phyloP scores from a whole-genome alignment of 805 yeast species.

The Kodamaea neixiangensis region DNA sequence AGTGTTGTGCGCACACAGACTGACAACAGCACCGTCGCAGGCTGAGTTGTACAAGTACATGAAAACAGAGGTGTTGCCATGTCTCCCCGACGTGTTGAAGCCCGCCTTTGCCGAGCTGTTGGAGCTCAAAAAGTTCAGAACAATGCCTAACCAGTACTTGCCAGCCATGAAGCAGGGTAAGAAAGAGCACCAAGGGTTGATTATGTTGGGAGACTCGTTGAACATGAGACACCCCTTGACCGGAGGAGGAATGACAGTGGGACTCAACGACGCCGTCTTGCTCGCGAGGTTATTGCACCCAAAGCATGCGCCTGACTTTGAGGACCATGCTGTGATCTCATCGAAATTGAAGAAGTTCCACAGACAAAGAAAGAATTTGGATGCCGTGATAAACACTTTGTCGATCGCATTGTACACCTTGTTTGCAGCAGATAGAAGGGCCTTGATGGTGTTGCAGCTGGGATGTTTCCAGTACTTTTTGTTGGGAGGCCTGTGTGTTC shows the following conservation, averaged over 20 bases:
- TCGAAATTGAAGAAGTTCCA: conserved; percentile 69
- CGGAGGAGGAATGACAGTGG: conserved; percentile 99
- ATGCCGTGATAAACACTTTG: conserved; percentile 83
- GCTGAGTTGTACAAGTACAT: conserved; percentile 66
- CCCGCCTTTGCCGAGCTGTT: conserved; percentile 74
- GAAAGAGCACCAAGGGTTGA: conserved; percentile 59
- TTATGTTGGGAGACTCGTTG: conserved; percentile 88
- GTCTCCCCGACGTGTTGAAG: conserved; percentile 61
- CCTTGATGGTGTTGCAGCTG: conserved; percentile 68
- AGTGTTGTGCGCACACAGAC: conserved; percentile 83
- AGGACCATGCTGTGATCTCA: conserved; percentile 56
- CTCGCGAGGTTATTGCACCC: conserved; percentile 65
- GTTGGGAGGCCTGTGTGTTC: conserved; percentile 78
- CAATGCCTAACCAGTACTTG: conserved; percentile 93
- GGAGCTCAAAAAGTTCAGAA: conserved; percentile 54
- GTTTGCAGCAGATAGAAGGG: conserved; percentile 79
- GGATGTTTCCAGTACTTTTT: conserved; percentile 90
- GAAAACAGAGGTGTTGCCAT: conserved; percentile 58
- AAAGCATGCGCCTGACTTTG: conserved; percentile 52
- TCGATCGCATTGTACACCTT: conserved; percentile 87
- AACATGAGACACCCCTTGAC: conserved; percentile 98
- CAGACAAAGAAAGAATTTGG: conserved; percentile 72
- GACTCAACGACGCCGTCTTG: conserved; percentile 78
- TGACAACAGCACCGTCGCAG: conserved; percentile 68
- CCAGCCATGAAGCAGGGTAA: conserved; percentile 68